Conservation (phyloP, 306 rosid genomes). For the Rosa lucieae region DNA sequence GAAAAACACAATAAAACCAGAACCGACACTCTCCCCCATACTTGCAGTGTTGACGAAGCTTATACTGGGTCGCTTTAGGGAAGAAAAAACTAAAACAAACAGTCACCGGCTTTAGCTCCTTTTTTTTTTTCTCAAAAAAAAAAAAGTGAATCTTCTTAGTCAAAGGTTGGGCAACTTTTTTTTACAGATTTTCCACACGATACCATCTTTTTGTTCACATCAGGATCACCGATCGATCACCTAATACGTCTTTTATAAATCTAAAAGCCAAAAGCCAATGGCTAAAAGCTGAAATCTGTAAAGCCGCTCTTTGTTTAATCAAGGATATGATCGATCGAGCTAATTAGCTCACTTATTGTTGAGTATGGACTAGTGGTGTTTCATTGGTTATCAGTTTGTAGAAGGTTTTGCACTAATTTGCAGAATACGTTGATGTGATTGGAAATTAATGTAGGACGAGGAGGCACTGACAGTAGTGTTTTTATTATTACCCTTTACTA, state of each 20-base stretch:
- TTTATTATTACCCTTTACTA: neutral
- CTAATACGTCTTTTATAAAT: neutral
- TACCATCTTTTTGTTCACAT: constrained; percentile 11
- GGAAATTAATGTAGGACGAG: neutral
- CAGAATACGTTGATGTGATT: neutral
- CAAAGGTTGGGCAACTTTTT: constrained; percentile 44
- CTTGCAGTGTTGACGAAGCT: constrained; percentile 53
- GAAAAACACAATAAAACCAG: constrained; percentile 31
- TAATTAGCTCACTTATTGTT: neutral
- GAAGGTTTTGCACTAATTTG: neutral
- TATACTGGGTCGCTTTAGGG: constrained; percentile 14
- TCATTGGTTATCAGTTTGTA: neutral
- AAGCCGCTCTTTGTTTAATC: neutral
- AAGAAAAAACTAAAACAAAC: constrained; percentile 28
- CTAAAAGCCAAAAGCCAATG: neutral
- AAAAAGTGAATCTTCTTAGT: constrained; percentile 41
- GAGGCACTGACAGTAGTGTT: neutral
- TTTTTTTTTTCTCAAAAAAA: constrained; percentile 2
- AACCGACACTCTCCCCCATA: constrained; percentile 43
- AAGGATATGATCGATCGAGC: neutral
- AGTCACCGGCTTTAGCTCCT: neutral
- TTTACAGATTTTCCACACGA: neutral
- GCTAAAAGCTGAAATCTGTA: neutral
- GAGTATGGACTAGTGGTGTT: neutral
- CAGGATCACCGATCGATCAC: neutral